Evolutionary conservation across 495 filamentous ascomycete species (phyloP), one percentile per base, ranked within the genome.

Genomic region (Neurospora sp.): DNA sequence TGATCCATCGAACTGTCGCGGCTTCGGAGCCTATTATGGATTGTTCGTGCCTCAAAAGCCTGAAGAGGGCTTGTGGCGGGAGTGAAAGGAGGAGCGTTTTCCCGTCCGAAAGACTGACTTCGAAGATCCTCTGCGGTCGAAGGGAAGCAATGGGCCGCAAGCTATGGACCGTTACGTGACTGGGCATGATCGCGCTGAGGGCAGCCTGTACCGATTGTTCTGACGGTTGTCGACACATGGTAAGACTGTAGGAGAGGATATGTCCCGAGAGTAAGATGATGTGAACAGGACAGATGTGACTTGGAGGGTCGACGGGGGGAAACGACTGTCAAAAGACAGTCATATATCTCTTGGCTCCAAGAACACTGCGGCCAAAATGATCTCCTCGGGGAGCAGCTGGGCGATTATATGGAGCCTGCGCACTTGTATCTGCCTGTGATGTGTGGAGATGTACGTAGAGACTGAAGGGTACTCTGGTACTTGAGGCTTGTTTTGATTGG

Each of bases 41-140:
- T 72, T 83, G 79, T 72, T 86, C 85, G 39, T 77, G 81, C 20
- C 85, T 78, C 10, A 86, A 77, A n/a, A 84, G 78, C 40, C 84
- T 80, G 70, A 79, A 73, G 40, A 77, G 77, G 5, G 81, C 71
- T 7, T 77, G 73, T 8, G 84, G 84, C 14, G 82, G 74, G 9
- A 83, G 71, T 31, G 80, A 79, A 38, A 86, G 80, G 39, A 81
- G 42, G 10, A 85, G 71, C 9, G 75, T 74, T 39, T 74, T 76
- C 31, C 78, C 80, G 49, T 83, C 78, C 31, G 80, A 80, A 37
- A 84, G 73, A 42, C 72, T 70, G 35, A 85, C 74, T 70, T 76
- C 75, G 75, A 82, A 85, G 44, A 79, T 75, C 37, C 80, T 78
- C 42, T 81, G 77, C 12, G 82, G 80, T 5, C 82, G 74, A 44